Evolutionary conservation across 352 stramenopile genomes (phyloP), one percentile per base, ranked within the genome.

Genomic region (Phytophthora hibernalis): DNA sequence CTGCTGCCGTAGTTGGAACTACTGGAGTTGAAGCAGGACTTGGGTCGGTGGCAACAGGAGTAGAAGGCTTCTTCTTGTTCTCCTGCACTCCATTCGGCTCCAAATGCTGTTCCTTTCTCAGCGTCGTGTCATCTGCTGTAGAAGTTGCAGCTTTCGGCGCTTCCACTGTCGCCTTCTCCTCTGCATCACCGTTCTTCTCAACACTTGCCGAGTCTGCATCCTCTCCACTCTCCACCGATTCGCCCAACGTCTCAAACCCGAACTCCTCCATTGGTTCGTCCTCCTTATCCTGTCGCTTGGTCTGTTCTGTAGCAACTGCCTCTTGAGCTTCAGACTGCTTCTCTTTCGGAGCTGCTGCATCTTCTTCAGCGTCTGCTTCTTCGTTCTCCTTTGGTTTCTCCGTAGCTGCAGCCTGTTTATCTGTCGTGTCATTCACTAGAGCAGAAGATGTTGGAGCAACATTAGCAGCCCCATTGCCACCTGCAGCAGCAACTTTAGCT

Each of bases 121-220:
- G 2, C 12, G 18, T 6, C 12, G 26, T 22, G 9, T 9, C 49
- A 11, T 50, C 22, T n/a, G 13, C 31, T 61, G 37, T n/a, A 44
- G 20, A 47, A n/a, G 21, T 33, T 38, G 18, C 5, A 24, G 8
- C 5, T 40, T 43, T 31, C 26, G 26, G 4, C 26, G 26, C 26
- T 31, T 31, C 31, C 20, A 38, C 21, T 54, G 42, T 56, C 3
- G 44, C 18, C 21, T 42, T 47, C 18, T 65, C 53, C 43, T 61
- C 48, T 16, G 30, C 1, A 50, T 53, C 37, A 7, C 43, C 58
- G 16, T 37, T 21, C 15, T 54, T 31, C 33, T 77, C 59, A 53
- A 54, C 49, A 48, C 63, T 67, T 21, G 51, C 28, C 16, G 33
- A 13, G 18, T 71, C 49, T 65, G 6, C 55, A 20, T 62, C 60